Percentiles rank a stretch among this genome's conserved stretches.
Conservation (phyloP, 257 asterid genomes). For the Penstemon barbatus region DNA sequence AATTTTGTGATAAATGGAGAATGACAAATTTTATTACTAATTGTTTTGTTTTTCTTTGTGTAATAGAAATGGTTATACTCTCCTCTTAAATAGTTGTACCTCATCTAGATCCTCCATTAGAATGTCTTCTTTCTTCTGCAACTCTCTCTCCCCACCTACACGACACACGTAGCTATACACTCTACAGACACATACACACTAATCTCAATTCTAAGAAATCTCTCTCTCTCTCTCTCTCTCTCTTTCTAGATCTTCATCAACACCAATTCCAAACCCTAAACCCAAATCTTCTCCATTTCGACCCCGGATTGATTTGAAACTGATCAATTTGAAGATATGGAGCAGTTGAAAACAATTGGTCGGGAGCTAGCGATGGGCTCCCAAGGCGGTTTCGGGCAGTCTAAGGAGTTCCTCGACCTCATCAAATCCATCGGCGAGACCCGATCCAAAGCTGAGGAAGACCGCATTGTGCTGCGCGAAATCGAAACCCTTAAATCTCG, state of each 20-base stretch:
- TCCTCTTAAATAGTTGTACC: too few relatives aligned
- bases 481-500: conserved; percentile 80
- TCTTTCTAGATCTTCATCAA: conserved; percentile 32
- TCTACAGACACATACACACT: too few relatives aligned
- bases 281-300: conserved; percentile 26
- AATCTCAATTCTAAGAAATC: too few relatives aligned
- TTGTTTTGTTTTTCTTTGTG: too few relatives aligned
- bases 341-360: conserved; percentile 89
- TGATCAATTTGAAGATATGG: conserved; percentile 49
- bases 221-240: not conserved
- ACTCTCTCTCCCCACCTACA: too few relatives aligned
- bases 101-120: too few relatives aligned
- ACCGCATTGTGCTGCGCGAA: conserved; percentile 84
- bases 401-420: conserved; percentile 91
- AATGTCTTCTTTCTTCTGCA: too few relatives aligned
- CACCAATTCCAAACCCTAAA: conserved; percentile 37
- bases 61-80: too few relatives aligned
- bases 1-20: too few relatives aligned
- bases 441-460: conserved; percentile 98
- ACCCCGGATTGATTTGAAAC: conserved; percentile 25
- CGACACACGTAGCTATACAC: too few relatives aligned
- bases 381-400: conserved; percentile 88
- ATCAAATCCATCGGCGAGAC: conserved; percentile 93
- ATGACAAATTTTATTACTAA: too few relatives aligned
- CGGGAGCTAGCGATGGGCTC: conserved; percentile 99